Base-by-base conservation (phyloP, 2,329 filamentous ascomycete species). In the Piedraia hortae region DNA sequence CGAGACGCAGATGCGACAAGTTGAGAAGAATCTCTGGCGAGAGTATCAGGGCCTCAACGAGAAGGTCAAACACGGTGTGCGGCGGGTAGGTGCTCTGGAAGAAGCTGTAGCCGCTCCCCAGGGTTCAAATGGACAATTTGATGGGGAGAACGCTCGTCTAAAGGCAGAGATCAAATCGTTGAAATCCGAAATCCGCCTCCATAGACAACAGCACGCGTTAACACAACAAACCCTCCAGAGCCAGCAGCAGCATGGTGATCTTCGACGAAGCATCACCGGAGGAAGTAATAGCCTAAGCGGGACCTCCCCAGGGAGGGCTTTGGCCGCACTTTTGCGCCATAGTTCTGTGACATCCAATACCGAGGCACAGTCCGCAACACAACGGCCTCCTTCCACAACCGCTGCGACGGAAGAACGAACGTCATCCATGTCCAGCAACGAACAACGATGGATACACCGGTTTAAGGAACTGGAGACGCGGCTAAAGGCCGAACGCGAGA, bases 11-110 rank as follows among this genome's bases (percentile, higher is more conserved):
- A 74, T 91, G 39, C 73, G 74, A 36, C 54, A 57, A 4, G 67
- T 91, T n/a, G 85, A 97, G 44, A 67, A 73, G 21, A 74, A 89
- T 28, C 50, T 93, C n/a, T 70, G 68, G 50, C 74, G 77, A 30
- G 80, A 93, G 38, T 93, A 91, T 38, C 73, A 88, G 37, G 62
- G 59, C 0, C 56, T 97, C 2, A 78, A 91, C 43, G 66, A 65
- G 33, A 73, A 66, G 16, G 62, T 91, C 13, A 74, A 85, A 24
- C 48, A 65, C 12, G 67, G 78, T 9, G 59, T 69, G 27, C 85
- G 88, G 50, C 75, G 77, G 34, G 60, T 97, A 14, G 82, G 93
- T 31, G 63, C 73, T 3, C 56, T 97, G 1, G 85, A 97, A 45
- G 39, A 72, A 2, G 39, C 71, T 2, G 61, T 65, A 31, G 21